Conservation (phyloP, 129 eudicot species). For the Scalesia atractyloides region DNA sequence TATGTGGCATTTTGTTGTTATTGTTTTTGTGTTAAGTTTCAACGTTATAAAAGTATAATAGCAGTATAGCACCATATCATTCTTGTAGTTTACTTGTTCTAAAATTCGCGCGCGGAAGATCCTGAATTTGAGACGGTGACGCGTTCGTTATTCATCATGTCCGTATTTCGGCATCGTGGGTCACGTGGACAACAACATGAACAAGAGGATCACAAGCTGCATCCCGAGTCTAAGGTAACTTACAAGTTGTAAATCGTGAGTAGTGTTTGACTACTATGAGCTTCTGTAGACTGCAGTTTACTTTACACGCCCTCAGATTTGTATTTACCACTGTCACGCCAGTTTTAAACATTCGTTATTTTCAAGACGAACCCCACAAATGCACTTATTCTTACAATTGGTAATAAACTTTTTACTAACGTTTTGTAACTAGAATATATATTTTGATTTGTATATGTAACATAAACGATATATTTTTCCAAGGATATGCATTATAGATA, state of each 20-base stretch:
- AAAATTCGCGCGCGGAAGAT: no score
- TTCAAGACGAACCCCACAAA: not conserved
- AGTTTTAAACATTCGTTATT: not conserved
- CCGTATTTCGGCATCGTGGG: conserved; percentile 58
- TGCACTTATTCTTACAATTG: not conserved
- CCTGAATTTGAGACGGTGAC: no score
- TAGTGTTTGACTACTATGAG: not conserved
- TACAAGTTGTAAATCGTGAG: not conserved
- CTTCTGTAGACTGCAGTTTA: not conserved
- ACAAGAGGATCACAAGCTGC: conserved; percentile 47
- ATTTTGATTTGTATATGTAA: no score
- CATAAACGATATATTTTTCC: no score
- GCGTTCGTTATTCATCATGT: conserved; percentile 27
- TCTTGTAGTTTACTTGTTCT: not conserved
- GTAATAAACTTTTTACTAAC: not conserved
- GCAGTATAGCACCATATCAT: not conserved
- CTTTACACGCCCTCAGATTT: no score
- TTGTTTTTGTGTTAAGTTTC: conserved; percentile 8
- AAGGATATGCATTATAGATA: no score
- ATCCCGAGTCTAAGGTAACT: conserved; percentile 55
- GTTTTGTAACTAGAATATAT: not conserved
- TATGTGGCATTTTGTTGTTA: not conserved
- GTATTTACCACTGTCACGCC: no score
- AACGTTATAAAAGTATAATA: not conserved
- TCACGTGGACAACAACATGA: conserved; percentile 46